Conservation (phyloP, 2,329 filamentous ascomycete genomes). For the Penicillium fuscoglaucum region DNA sequence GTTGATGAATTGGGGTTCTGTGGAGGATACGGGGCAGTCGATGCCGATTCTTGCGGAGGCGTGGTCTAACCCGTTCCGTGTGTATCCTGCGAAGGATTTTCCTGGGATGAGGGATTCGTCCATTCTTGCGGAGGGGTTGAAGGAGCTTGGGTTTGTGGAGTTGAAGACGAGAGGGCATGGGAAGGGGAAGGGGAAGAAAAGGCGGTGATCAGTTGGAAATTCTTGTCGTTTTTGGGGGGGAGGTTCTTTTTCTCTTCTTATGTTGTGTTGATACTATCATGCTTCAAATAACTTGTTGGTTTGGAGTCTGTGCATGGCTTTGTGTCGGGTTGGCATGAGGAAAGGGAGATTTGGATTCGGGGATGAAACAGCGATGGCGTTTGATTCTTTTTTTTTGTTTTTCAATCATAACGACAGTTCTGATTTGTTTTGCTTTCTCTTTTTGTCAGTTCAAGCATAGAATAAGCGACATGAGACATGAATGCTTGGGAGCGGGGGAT, state of each 20-base stretch:
- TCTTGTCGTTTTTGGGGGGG: too few relatives aligned
- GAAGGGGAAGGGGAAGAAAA: slow-evolving; percentile 37
- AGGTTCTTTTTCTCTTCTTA: neutral
- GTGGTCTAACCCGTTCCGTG: slow-evolving; percentile 45
- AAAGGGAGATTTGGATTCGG: neutral
- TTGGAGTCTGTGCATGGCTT: neutral
- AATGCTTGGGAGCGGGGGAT: neutral
- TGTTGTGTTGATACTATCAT: neutral
- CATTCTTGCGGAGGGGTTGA: slow-evolving; percentile 40
- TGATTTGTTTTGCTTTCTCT: neutral
- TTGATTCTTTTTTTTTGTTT: neutral
- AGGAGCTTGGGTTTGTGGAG: slow-evolving; percentile 44
- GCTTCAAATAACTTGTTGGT: neutral
- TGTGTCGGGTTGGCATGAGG: neutral
- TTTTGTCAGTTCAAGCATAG: neutral
- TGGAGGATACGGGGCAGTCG: slow-evolving; percentile 37
- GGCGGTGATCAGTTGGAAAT: slow-evolving; percentile 9
- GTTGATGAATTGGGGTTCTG: slow-evolving; percentile 45
- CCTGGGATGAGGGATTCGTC: slow-evolving; percentile 47
- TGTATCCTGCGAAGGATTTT: slow-evolving; percentile 47
- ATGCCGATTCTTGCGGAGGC: slow-evolving; percentile 42
- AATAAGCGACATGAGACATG: neutral
- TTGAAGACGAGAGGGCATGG: slow-evolving; percentile 42
- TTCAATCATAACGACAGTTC: neutral
- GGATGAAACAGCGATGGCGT: neutral